These are phyloP conservation scores for Axilococcus clingmanii DNA, from an alignment of 139 green algal species.

Conservation along the genomic window DNA sequence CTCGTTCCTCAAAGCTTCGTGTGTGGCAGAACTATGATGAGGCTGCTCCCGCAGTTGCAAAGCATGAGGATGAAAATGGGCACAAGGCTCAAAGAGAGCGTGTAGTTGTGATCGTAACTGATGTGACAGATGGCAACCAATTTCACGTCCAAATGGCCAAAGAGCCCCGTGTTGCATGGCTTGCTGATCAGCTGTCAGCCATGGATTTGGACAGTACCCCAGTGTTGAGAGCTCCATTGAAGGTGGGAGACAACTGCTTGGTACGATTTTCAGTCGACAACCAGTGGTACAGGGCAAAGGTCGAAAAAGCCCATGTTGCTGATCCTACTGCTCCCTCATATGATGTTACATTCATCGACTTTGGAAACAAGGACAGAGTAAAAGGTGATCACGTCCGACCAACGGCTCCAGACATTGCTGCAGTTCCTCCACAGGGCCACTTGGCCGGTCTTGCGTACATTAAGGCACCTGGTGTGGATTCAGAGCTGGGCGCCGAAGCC, in stretches of 20 bases:
- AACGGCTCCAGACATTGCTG: constrained; percentile 54
- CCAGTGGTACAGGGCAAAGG: constrained; percentile 63
- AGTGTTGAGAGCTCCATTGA: constrained; percentile 32
- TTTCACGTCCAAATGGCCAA: constrained; percentile 70
- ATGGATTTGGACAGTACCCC: constrained; percentile 23
- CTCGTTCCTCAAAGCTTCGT: constrained; percentile 56
- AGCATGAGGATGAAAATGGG: neutral
- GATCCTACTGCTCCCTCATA: constrained; percentile 44
- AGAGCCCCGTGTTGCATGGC: constrained; percentile 54
- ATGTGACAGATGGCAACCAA: constrained; percentile 53
- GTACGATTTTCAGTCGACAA: constrained; percentile 64
- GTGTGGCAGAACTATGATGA: constrained; percentile 57
- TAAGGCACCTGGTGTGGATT: constrained; percentile 38
- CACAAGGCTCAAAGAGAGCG: neutral
- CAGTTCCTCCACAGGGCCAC: constrained; percentile 59
- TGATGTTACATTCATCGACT: constrained; percentile 89
- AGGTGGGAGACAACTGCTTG: constrained; percentile 50
- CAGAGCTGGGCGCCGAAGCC: constrained; percentile 51
- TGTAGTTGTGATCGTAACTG: constrained; percentile 65
- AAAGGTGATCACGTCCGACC: constrained; percentile 29
- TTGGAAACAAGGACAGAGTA: constrained; percentile 73
- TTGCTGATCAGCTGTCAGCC: constrained; percentile 54
- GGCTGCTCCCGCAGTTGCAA: neutral
- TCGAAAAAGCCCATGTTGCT: constrained; percentile 16
- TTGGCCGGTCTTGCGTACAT: constrained; percentile 43